phyloP scores from a whole-genome alignment of 202 grass and related monocot species.

The Eragrostis tef region DNA sequence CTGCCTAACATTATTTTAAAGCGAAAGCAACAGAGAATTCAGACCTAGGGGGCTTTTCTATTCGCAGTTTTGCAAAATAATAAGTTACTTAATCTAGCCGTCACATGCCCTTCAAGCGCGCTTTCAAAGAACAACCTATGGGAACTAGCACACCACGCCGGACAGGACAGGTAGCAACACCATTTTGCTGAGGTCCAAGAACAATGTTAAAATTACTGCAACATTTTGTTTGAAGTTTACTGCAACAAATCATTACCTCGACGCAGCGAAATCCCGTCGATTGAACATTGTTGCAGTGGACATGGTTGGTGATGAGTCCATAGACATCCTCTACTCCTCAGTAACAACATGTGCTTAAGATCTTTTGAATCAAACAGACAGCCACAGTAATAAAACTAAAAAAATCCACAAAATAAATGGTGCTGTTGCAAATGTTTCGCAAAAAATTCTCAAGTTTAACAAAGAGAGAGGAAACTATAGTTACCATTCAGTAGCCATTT shows the following conservation, averaged over 20 bases:
- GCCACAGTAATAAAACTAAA: background rate
- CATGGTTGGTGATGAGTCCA: background rate
- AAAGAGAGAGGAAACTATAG: background rate
- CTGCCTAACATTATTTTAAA: conserved; percentile 62
- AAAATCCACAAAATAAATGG: background rate
- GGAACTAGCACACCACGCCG: background rate
- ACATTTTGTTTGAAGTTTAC: background rate
- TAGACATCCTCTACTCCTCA: background rate
- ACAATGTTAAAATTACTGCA: background rate
- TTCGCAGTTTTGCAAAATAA: conserved; percentile 44
- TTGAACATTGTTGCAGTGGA: conserved; percentile 3
- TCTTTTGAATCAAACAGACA: background rate
- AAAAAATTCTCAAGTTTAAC: background rate
- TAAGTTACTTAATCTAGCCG: conserved; percentile 40
- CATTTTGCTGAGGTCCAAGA: conserved; percentile 17
- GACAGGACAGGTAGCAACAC: conserved; percentile 32
- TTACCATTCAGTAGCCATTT: background rate
- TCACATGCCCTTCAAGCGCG: conserved; percentile 48
- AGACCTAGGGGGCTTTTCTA: conserved; percentile 51
- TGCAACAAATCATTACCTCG: background rate
- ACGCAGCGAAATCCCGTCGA: background rate
- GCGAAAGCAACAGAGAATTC: conserved; percentile 42
- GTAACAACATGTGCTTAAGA: conserved; percentile 1
- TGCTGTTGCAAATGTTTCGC: background rate
- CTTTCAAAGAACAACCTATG: conserved; percentile 29